Evolutionary conservation across 1,284 basidiomycete genomes (phyloP).

Genomic region (Ceratorhiza oryzae-sativae): DNA sequence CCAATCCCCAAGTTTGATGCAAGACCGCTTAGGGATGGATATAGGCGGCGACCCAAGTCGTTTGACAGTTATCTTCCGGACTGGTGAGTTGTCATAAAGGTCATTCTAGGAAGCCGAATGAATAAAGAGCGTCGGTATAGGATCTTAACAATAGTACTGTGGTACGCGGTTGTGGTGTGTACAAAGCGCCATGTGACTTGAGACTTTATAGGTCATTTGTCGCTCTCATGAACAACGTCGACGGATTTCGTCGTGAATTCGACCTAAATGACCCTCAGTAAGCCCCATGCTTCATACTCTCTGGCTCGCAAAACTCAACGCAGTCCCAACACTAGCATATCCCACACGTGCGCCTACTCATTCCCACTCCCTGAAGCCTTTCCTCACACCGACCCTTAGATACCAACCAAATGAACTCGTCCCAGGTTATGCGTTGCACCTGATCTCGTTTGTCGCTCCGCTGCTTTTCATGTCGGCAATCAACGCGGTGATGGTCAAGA

Average conservation of each 20-base stretch:
- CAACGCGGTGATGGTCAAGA: constrained; percentile 73
- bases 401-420: constrained; percentile 31
- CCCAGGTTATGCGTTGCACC: constrained; percentile 31
- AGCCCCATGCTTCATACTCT: neutral
- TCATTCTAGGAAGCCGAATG: neutral
- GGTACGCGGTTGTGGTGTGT: neutral
- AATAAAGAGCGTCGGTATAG: neutral
- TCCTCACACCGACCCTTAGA: constrained; percentile 17
- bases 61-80: constrained; percentile 36
- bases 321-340: constrained; percentile 10
- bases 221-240: constrained; percentile 23
- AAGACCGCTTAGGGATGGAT: constrained; percentile 20
- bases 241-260: constrained; percentile 36
- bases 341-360: constrained; percentile 11
- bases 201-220: constrained; percentile 12
- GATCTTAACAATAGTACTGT: constrained; percentile 26
- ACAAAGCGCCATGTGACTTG: neutral
- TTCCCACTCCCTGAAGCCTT: neutral
- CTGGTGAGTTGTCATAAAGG: constrained; percentile 6
- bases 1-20: constrained; percentile 25
- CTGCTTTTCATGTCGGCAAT: constrained; percentile 70
- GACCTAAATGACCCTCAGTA: constrained; percentile 31
- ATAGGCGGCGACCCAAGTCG: constrained; percentile 20
- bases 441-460: constrained; percentile 75
- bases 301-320: neutral